Percentiles rank a stretch among this genome's conserved stretches.
phyloP scores from a whole-genome alignment of 179 eudicot species.

The Beta macrorhiza region DNA sequence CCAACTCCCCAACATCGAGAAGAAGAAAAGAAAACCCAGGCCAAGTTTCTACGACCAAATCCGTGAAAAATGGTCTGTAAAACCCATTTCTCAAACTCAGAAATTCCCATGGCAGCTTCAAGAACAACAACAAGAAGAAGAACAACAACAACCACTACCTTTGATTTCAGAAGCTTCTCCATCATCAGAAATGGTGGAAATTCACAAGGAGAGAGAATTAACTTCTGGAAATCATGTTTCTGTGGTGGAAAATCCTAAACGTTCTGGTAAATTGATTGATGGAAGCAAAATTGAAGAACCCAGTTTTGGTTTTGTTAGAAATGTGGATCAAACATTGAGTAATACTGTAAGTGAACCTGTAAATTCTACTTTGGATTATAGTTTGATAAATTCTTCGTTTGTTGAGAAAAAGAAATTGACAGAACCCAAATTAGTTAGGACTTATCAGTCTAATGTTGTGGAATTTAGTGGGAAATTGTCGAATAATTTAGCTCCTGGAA shows the following conservation, averaged over 20 bases:
- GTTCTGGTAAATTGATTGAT: background rate
- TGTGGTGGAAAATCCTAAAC: constrained; percentile 12
- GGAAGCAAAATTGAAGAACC: constrained; percentile 13
- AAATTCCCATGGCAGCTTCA: constrained; percentile 70
- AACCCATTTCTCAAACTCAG: constrained; percentile 38
- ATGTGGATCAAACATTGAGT: constrained; percentile 8
- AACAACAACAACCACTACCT: background rate
- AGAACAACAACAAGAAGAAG: constrained; percentile 15
- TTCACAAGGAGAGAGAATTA: background rate
- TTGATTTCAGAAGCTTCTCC: too few relatives aligned
- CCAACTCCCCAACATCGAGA: constrained; percentile 19
- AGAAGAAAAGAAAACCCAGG: constrained; percentile 59
- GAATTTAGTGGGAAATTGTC: constrained; percentile 7
- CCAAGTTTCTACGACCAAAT: constrained; percentile 83
- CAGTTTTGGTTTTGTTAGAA: background rate
- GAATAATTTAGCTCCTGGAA: background rate
- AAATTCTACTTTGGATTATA: constrained; percentile 5
- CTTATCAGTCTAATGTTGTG: background rate
- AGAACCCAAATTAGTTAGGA: background rate
- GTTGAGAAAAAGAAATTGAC: background rate
- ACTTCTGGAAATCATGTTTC: background rate
- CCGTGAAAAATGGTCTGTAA: constrained; percentile 76
- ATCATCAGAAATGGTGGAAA: background rate
- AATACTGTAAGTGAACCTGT: constrained; percentile 3
- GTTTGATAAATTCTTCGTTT: constrained; percentile 15